phyloP scores from a whole-genome alignment of 345 rosid genomes.

The Rhizophora apiculata region DNA sequence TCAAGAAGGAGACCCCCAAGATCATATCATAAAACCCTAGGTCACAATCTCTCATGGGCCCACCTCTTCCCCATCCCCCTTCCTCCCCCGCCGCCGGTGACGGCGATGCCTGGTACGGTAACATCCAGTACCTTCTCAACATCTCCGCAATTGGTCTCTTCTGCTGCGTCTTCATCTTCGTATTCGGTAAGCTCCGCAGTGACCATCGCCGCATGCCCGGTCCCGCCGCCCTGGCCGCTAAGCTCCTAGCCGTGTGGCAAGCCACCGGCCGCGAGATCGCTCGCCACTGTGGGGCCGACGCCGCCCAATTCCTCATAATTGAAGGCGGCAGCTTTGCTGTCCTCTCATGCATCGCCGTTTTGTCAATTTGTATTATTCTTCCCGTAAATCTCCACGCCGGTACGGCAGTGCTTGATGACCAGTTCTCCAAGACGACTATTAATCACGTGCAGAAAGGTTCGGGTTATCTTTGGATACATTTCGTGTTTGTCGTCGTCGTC shows the following conservation, averaged over 20 bases:
- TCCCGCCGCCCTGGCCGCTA: conserved; percentile 57
- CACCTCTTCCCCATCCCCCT: conserved; percentile 25
- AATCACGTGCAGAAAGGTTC: conserved; percentile 83
- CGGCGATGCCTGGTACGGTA: conserved; percentile 79
- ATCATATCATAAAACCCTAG: conserved; percentile 11
- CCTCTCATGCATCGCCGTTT: conserved; percentile 45
- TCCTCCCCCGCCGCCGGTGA: conserved; percentile 31
- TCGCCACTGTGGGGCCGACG: conserved; percentile 92
- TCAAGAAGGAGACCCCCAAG: neutral
- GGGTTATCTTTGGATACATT: conserved; percentile 77
- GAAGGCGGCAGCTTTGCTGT: conserved; percentile 86
- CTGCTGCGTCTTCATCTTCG: conserved; percentile 78
- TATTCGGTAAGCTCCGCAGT: conserved; percentile 90
- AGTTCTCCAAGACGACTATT: conserved; percentile 85
- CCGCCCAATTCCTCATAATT: conserved; percentile 83
- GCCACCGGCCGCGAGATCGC: conserved; percentile 86
- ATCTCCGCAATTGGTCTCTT: conserved; percentile 78
- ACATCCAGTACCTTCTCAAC: conserved; percentile 87
- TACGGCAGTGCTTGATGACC: conserved; percentile 62
- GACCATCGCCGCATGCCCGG: conserved; percentile 92
- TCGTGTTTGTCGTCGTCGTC: conserved; percentile 58
- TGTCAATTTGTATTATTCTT: conserved; percentile 62
- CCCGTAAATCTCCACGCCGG: conserved; percentile 83
- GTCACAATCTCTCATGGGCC: conserved; percentile 1
- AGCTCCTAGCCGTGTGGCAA: conserved; percentile 97